These are phyloP conservation scores for Arthrobotrys sphaeroides DNA, from an alignment of 2,329 filamentous ascomycete species.

Conservation along the genomic window DNA sequence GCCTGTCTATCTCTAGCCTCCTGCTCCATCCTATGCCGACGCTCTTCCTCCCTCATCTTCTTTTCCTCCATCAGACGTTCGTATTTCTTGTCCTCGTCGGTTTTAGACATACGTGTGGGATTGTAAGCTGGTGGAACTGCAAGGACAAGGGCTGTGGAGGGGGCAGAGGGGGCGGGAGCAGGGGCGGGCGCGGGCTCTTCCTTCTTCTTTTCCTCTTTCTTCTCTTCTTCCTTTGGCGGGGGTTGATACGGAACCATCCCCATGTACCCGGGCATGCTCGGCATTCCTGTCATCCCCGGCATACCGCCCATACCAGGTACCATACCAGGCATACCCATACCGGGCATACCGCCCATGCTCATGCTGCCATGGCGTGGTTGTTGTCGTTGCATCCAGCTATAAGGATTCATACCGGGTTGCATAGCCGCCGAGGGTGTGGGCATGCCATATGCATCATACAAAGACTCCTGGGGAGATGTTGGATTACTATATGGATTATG, in stretches of 20 bases:
- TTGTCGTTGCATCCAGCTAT: conserved; percentile 44
- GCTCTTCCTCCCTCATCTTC: conserved; percentile 52
- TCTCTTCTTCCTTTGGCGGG: conserved; percentile 56
- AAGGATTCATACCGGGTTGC: conserved; percentile 33
- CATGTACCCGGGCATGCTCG: conserved; percentile 43
- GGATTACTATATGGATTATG: conserved; percentile 39
- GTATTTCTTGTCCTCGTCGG: conserved; percentile 49
- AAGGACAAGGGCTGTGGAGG: conserved; percentile 55
- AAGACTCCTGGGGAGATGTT: conserved; percentile 28
- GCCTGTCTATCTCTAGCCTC: conserved; percentile 55
- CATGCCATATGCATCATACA: conserved; percentile 42
- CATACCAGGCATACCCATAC: conserved; percentile 27
- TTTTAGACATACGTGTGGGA: conserved; percentile 53
- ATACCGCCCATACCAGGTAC: neutral
- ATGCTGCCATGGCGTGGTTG: conserved; percentile 30
- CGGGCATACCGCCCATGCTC: conserved; percentile 23
- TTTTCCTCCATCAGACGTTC: conserved; percentile 50
- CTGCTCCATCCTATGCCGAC: conserved; percentile 55
- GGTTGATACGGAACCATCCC: conserved; percentile 49
- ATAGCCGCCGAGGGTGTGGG: conserved; percentile 18
- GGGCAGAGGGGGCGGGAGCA: neutral
- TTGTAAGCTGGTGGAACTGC: conserved; percentile 57
- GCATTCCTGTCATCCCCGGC: conserved; percentile 16
- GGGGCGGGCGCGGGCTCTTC: conserved; percentile 15
- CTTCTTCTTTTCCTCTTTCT: conserved; percentile 57